phyloP scores from a whole-genome alignment of 139 green algal genomes.

The Picochlorum sp. region DNA sequence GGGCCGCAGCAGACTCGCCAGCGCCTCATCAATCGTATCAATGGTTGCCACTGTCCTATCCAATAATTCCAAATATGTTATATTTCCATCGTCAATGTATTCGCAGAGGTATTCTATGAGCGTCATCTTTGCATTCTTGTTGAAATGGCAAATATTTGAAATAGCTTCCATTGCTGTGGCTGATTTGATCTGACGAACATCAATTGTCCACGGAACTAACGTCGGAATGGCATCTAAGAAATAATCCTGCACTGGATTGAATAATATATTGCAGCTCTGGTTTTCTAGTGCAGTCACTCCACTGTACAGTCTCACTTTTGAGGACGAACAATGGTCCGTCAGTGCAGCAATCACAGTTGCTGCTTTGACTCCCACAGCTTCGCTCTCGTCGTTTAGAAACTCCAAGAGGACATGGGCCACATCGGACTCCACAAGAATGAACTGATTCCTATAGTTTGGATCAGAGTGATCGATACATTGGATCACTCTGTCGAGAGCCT shows the following conservation, averaged over 20 bases:
- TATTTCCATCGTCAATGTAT: conserved; percentile 2
- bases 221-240: conserved; percentile 11
- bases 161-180: conserved; percentile 15
- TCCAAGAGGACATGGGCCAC: conserved; percentile 13
- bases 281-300: conserved; percentile 11
- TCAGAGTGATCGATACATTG: conserved; percentile 10
- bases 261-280: not conserved
- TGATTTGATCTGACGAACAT: not conserved
- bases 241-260: conserved; percentile 25
- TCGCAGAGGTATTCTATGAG: conserved; percentile 15
- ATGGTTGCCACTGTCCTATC: not conserved
- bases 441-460: conserved; percentile 11
- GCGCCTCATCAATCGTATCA: too few relatives aligned
- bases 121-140: conserved; percentile 17
- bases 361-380: not conserved
- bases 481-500: conserved; percentile 14
- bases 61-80: conserved; percentile 1
- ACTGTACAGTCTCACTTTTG: conserved; percentile 6
- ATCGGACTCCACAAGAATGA: conserved; percentile 11
- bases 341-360: conserved; percentile 16
- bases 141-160: not conserved
- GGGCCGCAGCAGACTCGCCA: too few relatives aligned
- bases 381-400: conserved; percentile 17
- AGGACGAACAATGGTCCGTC: conserved; percentile 7
- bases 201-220: conserved; percentile 16